Base-by-base conservation (phyloP, 2,329 filamentous ascomycete species). In the Fusarium caatingaense region DNA sequence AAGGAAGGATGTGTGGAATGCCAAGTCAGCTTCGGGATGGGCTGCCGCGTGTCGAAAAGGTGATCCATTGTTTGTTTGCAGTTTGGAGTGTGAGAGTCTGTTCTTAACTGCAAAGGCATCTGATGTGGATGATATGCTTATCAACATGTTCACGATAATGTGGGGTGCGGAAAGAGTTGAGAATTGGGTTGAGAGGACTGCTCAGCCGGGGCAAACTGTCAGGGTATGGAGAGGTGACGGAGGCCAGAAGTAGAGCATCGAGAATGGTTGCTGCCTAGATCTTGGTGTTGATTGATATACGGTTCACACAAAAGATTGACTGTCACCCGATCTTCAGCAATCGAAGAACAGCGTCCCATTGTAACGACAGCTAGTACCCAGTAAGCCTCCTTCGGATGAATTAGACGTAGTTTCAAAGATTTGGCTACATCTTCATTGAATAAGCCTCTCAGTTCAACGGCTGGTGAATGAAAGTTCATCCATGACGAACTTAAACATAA, bases 91-190 rank as follows among this genome's bases (percentile, higher is more conserved):
- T 1, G 61, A 64, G n/a, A 56, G 40, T 20, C n/a, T 64, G 1
- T 64, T 64, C 7, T 8, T 64, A 0, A 64, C 20, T 13, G 40
- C 60, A 10, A 64, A 42, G 8, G 60, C 61, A 7, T 27, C 45
- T 3, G 61, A 64, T 5, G 40, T 64, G 1, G 61, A 64, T 8
- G 41, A 25, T 0, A 46, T 64, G 46, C 32, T 64, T 0, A 23
- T 59, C 1, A 64, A 64, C 10, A 13, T 64, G 21, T 64, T 64
- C 2, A 64, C 61, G 0, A 64, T 64, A 8, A 64, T 64, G 61
- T 64, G 61, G 61, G 60, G 61, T 2, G 40, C 57, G 4, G 61
- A 64, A 13, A 59, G 61, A 12, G 61, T 64, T 2, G 60, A 64
- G 60, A 64, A 64, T 10, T 64, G 61, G 61, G 30, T 59, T 34